Conservation (phyloP, 1,284 basidiomycete genomes). For the Puccinia hordei region DNA sequence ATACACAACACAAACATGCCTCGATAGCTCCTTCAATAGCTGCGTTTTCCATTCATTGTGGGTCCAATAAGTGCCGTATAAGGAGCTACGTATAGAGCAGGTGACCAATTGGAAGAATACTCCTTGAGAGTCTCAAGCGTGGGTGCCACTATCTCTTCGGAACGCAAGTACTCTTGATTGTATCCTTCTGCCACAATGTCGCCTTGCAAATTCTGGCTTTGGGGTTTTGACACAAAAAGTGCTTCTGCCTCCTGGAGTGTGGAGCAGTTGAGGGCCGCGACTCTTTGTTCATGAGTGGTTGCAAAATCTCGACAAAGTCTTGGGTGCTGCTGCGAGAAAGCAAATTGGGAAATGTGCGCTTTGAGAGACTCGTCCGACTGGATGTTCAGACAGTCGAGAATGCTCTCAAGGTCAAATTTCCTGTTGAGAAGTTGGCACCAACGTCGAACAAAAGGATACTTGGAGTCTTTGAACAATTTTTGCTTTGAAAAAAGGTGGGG, state of each 20-base stretch:
- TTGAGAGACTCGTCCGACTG: not conserved
- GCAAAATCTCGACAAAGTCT: too few relatives aligned
- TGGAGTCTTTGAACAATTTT: too few relatives aligned
- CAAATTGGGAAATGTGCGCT: too few relatives aligned
- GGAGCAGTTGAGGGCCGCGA: not conserved
- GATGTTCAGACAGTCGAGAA: not conserved
- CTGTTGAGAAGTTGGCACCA: too few relatives aligned
- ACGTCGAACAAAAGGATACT: too few relatives aligned
- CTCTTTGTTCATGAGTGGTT: not conserved
- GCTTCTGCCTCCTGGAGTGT: not conserved
- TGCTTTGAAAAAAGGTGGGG: too few relatives aligned
- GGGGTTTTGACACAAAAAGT: not conserved
- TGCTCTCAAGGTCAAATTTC: not conserved
- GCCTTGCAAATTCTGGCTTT: not conserved
- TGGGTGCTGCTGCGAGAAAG: too few relatives aligned
- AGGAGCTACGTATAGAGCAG: not conserved
- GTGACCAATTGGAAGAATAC: too few relatives aligned
- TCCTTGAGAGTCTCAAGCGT: too few relatives aligned
- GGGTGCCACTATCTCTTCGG: too few relatives aligned
- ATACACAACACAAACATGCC: too few relatives aligned
- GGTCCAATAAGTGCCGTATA: not conserved
- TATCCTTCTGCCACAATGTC: slow-evolving; percentile 1
- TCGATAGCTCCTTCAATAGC: slow-evolving; percentile 1
- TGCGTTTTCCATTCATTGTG: not conserved
- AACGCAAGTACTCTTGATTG: too few relatives aligned